phyloP scores from a whole-genome alignment of 768 basidiomycete species.

The Mrakia hoshinonis region DNA sequence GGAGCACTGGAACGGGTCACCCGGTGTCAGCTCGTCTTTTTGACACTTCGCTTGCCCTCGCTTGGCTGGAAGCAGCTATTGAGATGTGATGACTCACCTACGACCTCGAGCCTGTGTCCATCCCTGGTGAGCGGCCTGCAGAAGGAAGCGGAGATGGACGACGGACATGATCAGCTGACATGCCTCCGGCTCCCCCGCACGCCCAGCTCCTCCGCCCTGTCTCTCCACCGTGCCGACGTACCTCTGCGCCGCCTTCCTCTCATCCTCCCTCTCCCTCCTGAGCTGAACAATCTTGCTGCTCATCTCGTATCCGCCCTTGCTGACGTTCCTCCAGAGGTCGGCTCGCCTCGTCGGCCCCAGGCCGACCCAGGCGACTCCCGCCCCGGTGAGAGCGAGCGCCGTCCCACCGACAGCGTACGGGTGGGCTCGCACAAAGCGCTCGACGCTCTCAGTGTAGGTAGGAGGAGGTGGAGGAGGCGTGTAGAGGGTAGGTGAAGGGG shows the following conservation, averaged over 20 bases:
- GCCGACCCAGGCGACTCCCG: not conserved
- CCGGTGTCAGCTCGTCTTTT: not conserved
- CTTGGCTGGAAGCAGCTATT: too few relatives aligned
- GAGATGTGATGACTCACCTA: not conserved
- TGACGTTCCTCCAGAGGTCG: not conserved
- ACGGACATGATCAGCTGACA: not conserved
- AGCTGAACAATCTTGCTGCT: not conserved
- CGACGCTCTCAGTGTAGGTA: not conserved
- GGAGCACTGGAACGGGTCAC: slow-evolving; percentile 13
- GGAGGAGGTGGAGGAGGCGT: not conserved
- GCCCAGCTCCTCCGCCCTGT: not conserved
- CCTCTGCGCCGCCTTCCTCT: not conserved
- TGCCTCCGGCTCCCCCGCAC: not conserved
- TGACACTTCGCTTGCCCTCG: not conserved
- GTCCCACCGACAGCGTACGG: not conserved
- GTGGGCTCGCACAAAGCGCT: not conserved
- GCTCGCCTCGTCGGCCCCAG: not conserved
- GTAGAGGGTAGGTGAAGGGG: not conserved
- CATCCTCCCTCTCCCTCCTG: slow-evolving; percentile 7
- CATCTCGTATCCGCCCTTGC: not conserved
- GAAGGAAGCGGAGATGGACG: not conserved
- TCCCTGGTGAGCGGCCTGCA: not conserved
- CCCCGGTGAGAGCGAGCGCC: not conserved
- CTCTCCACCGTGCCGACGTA: not conserved
- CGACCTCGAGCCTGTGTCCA: slow-evolving; percentile 9